Percentiles rank a stretch among this genome's conserved stretches.
Conservation (phyloP, 73 alveolate genomes). For the Paramecium sexaurelia region DNA sequence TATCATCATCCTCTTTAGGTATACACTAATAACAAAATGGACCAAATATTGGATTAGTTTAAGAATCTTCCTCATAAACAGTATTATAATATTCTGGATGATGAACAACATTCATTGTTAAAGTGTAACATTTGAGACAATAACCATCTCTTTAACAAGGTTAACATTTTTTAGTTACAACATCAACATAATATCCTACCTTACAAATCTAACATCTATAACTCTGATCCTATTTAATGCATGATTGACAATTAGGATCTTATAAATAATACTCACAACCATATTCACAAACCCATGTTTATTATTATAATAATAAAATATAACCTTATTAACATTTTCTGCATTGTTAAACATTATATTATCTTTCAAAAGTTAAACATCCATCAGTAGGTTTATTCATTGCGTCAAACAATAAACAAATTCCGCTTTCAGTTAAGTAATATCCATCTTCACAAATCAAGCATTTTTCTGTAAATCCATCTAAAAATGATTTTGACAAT, state of each 20-base stretch:
- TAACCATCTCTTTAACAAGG: neutral
- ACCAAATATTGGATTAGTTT: neutral
- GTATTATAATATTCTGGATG: neutral
- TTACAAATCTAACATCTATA: constrained; percentile 4
- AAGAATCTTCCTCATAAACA: neutral
- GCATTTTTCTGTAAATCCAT: neutral
- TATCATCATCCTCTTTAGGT: too few species aligned
- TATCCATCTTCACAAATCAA: neutral
- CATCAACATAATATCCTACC: constrained; percentile 37
- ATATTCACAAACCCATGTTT: neutral
- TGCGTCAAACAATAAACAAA: neutral
- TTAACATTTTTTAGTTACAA: neutral
- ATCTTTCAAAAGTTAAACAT: neutral
- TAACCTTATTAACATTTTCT: neutral
- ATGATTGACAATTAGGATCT: neutral
- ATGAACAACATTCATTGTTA: neutral
- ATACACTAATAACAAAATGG: constrained; percentile 35
- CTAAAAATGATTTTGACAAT: neutral
- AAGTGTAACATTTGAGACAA: neutral
- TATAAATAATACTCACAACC: neutral
- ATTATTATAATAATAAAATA: neutral
- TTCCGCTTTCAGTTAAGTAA: neutral
- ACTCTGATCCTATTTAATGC: neutral
- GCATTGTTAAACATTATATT: neutral
- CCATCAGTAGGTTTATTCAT: neutral